A percentile compares a stretch with the other conserved stretches of the same genome.
phyloP scores from a whole-genome alignment of 2,329 filamentous ascomycete genomes.

The Remersonia thermophila region DNA sequence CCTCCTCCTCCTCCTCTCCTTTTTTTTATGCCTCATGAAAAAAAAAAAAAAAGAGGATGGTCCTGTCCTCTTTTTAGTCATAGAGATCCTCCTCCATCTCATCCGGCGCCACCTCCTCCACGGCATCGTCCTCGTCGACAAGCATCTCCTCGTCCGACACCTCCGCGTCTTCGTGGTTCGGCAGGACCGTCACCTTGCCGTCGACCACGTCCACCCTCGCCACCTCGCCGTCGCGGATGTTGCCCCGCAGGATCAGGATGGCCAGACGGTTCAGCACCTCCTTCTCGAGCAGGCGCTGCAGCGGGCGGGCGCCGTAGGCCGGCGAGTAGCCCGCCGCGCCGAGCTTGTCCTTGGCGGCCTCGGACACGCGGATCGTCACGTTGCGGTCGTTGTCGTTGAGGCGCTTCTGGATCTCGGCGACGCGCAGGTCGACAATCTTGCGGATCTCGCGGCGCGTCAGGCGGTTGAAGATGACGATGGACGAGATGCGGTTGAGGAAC shows the following conservation, averaged over 20 bases:
- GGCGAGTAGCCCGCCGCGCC: constrained; percentile 87
- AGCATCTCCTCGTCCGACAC: constrained; percentile 54
- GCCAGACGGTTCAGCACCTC: constrained; percentile 91
- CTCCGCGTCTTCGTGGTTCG: constrained; percentile 63
- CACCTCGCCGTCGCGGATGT: constrained; percentile 71
- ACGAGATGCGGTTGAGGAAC: constrained; percentile 96
- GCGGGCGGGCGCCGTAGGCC: constrained; percentile 82
- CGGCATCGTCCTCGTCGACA: constrained; percentile 54
- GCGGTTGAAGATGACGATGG: constrained; percentile 95
- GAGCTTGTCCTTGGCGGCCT: constrained; percentile 85
- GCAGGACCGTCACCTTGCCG: constrained; percentile 66
- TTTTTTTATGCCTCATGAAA: no score
- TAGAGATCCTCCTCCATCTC: constrained; percentile 49
- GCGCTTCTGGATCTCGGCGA: constrained; percentile 81
- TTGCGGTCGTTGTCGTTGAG: constrained; percentile 76
- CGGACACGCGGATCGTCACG: constrained; percentile 67
- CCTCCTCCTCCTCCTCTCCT: neutral
- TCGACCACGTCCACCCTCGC: constrained; percentile 69
- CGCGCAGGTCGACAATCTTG: constrained; percentile 84
- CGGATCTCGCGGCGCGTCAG: constrained; percentile 83
- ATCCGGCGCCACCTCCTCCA: constrained; percentile 53
- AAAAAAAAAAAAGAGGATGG: no score
- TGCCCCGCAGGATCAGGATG: constrained; percentile 77
- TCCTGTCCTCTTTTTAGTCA: constrained; percentile 7
- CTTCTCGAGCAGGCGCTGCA: constrained; percentile 86